Percentiles rank a stretch among this genome's conserved stretches.
Conservation (phyloP, 2,329 filamentous ascomycete genomes). For the Monosporascus sp. region DNA sequence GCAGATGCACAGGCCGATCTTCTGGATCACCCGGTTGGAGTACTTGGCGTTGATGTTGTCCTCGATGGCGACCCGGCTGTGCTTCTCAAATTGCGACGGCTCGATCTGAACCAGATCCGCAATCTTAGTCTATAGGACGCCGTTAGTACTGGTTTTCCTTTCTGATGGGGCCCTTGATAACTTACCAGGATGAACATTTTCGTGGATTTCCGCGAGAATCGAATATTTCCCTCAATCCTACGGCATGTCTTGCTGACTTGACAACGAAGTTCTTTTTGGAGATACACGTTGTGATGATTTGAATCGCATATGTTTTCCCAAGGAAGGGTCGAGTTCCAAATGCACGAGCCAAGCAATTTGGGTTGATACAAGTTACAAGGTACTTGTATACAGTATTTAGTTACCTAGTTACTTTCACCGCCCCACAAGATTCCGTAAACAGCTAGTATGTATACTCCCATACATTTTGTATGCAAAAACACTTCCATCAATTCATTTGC, state of each 20-base stretch:
- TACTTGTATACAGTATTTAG: too few species aligned
- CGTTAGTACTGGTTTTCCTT: slow-evolving; percentile 3
- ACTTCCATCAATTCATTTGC: too few species aligned
- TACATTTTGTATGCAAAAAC: too few species aligned
- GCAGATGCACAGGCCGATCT: slow-evolving; percentile 87
- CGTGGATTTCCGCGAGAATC: not conserved
- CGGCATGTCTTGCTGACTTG: not conserved
- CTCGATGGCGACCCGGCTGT: slow-evolving; percentile 78
- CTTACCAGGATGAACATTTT: slow-evolving; percentile 48
- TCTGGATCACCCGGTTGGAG: slow-evolving; percentile 85
- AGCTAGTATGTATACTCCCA: too few species aligned
- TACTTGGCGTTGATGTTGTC: slow-evolving; percentile 98
- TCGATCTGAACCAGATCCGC: slow-evolving; percentile 91
- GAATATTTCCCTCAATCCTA: not conserved
- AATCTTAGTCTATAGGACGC: slow-evolving; percentile 68
- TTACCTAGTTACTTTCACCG: too few species aligned
- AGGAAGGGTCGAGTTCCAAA: too few species aligned
- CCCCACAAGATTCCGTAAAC: too few species aligned
- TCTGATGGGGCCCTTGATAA: not conserved
- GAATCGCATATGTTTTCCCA: too few species aligned
- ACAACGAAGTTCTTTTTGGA: not conserved
- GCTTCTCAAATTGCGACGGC: slow-evolving; percentile 81
- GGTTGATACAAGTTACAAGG: too few species aligned
- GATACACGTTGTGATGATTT: too few species aligned
- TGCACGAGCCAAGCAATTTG: too few species aligned